These are phyloP conservation scores for Scutellaria barbata DNA, from an alignment of 257 asterid genomes.

Conservation along the genomic window DNA sequence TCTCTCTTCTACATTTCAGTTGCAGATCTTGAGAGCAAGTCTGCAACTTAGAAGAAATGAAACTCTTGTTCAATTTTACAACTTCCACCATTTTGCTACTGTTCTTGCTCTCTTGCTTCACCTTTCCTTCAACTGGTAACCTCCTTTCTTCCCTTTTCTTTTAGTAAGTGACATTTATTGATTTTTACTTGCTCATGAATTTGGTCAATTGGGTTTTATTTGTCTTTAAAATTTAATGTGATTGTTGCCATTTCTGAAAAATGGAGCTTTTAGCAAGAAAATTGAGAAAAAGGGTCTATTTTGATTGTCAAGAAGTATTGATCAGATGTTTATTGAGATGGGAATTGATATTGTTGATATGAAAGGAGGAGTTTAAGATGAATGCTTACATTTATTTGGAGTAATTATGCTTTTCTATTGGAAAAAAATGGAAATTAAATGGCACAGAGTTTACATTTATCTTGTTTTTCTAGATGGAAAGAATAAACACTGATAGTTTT, in stretches of 20 bases:
- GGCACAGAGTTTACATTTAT: background rate
- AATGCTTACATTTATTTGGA: background rate
- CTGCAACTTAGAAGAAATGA: slow-evolving; percentile 47
- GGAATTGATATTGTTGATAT: slow-evolving; percentile 20
- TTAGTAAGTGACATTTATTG: background rate
- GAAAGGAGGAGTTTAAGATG: slow-evolving; percentile 10
- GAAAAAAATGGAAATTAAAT: background rate
- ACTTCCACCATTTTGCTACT: slow-evolving; percentile 43
- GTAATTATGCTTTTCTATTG: background rate
- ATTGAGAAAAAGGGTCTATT: slow-evolving; percentile 12
- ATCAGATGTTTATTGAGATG: slow-evolving; percentile 30
- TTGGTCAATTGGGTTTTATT: background rate
- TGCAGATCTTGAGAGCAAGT: slow-evolving; percentile 56
- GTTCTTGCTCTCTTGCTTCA: slow-evolving; percentile 56
- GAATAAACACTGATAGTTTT: background rate
- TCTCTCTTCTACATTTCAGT: slow-evolving; percentile 27
- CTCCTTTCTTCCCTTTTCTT: background rate
- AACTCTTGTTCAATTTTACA: slow-evolving; percentile 40
- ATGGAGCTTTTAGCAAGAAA: slow-evolving; percentile 10
- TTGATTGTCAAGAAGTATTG: slow-evolving; percentile 30
- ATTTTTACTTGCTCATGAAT: background rate
- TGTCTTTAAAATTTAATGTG: slow-evolving; percentile 1
- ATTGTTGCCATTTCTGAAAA: slow-evolving; percentile 7
- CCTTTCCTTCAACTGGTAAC: slow-evolving; percentile 68
- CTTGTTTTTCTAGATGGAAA: slow-evolving; percentile 24